Base-by-base conservation (phyloP, 2,329 filamentous ascomycete species). In the Sphaceloma murrayae region DNA sequence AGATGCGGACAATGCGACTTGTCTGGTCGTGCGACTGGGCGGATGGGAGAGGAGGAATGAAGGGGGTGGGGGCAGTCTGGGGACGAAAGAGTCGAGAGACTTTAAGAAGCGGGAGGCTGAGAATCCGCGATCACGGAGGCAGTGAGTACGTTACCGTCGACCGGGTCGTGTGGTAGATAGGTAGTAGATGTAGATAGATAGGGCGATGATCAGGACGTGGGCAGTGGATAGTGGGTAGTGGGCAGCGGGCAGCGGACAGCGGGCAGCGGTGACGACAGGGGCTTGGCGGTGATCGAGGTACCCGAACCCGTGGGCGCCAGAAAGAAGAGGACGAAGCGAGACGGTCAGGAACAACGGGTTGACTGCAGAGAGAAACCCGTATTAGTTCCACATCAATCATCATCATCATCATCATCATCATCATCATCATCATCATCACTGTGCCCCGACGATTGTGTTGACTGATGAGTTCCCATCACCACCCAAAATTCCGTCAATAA, bases 1-100 rank as follows among this genome's bases (percentile, higher is more conserved):
- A 69, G 71, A 76, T 34, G 75, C 72, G 1, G 77, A 80, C 54
- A 81, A 81, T 62, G 74, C 76, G 3, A 80, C 77, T 10, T 76
- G 74, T 38, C 59, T 80, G 16, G 77, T 80, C 2, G 70, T 81
- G 10, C 64, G 77, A 36, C 59, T 81, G 14, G 77, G 77, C 4
- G 77, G 77, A 0, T 80, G 77, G 77, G 77, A 80, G 57, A 67
- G 77, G 46, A 71, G 85, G 49, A 78, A 73, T 38, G 88, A 96
- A 60, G 91, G 91, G 3, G 91, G 91, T 0, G 62, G 89, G 48
- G 89, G 89, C 2, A 91, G 86, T 57, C 62, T 96, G 60, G 85
- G 87, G 2, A 96, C 89, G 3, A 94, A 87, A 67, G 89, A 96
- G 70, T 77, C 88, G 59, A 75, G 91, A 49, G 86, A 94, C 53